Base-by-base conservation (phyloP, 345 rosid species). In the Acer campestre region DNA sequence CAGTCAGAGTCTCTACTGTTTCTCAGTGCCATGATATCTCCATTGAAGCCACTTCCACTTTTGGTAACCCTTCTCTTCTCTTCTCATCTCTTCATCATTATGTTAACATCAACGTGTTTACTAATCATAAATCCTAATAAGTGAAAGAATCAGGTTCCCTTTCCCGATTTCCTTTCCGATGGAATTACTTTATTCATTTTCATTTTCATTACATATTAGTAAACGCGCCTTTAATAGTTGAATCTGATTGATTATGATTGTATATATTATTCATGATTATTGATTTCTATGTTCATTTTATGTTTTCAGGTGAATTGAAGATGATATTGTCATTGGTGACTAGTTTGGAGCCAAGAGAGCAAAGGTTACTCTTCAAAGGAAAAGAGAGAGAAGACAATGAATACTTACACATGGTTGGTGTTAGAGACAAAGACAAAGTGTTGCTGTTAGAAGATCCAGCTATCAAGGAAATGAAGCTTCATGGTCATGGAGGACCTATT, bases 351-450 rank as follows among this genome's bases (percentile, higher is more conserved):
- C 90, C 96, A 75, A 83, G 79, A 53, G 97, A 91, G 85, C 98
- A 96, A 62, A 88, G 98, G 82, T 55, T 93, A 48, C n/a, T 93
- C 68, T 96, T 87, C 94, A 92, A 85, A 86, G 99, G 99, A 59
- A 96, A 90, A 82, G 97, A 96, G 71, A 91, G 93, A 83, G 99
- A 91, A 40, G 91, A 92, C 69, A 44, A 75, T 31, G 99, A 93
- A 70, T 87, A 78, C 78, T 71, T 96, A 75, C 98, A 93, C 95
- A 93, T 96, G 99, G 92, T 91, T 55, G 99, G 99, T 3, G 95
- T 96, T 73, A 84, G 86, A 77, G 97, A 93, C 86, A 90, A 88
- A 77, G 93, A 93, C 86, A 93, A 96, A 75, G 88, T 96, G 48
- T 81, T 96, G 35, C 71, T 96, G 82, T 75, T 96, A 70, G 86